Conservation (phyloP, 2,329 filamentous ascomycete species). For the Xylogone sp. region DNA sequence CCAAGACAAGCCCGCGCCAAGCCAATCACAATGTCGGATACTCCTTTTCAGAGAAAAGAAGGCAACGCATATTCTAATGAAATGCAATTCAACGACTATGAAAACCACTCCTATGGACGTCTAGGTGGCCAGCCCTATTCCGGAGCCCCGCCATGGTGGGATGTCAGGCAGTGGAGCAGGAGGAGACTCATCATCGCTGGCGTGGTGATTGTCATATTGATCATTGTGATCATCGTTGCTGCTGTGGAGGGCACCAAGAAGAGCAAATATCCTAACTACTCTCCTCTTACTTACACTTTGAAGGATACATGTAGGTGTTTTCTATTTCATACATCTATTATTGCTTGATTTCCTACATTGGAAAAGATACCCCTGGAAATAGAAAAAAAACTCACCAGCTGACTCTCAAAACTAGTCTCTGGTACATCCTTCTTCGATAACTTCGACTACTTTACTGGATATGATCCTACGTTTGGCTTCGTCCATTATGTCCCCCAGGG, state of each 20-base stretch:
- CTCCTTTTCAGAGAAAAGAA: not conserved
- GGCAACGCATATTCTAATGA: not conserved
- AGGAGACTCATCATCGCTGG: slow-evolving; percentile 44
- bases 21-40: not conserved
- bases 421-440: slow-evolving; percentile 39
- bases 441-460: slow-evolving; percentile 40
- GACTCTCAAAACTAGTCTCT: slow-evolving; percentile 19
- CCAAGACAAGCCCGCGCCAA: not conserved
- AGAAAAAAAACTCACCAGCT: no score
- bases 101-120: not conserved
- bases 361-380: no score
- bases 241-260: slow-evolving; percentile 30
- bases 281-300: slow-evolving; percentile 33
- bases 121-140: not conserved
- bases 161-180: slow-evolving; percentile 50
- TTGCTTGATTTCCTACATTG: no score
- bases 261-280: slow-evolving; percentile 40
- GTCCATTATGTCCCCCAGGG: slow-evolving; percentile 38
- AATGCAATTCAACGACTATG: not conserved
- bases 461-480: slow-evolving; percentile 40
- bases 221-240: slow-evolving; percentile 44
- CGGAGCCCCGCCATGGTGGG: slow-evolving; percentile 33
- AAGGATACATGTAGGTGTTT: slow-evolving; percentile 33
- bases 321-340: no score
- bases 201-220: slow-evolving; percentile 36